Conservation (phyloP, 108 stramenopile genomes). For the Cyclostephanos invisitatus region DNA sequence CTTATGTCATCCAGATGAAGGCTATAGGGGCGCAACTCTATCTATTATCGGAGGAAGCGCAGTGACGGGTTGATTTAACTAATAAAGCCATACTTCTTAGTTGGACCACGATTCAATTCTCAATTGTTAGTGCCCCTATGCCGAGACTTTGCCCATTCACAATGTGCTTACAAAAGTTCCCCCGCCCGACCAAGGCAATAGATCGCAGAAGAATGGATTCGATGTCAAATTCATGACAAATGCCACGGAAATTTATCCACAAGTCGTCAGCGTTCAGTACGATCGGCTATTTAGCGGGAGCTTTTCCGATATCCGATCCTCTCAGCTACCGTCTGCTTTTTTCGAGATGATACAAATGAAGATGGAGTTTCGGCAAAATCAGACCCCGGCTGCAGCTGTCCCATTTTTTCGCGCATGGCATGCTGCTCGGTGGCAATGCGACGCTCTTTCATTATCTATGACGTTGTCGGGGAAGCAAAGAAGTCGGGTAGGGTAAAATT, state of each 20-base stretch:
- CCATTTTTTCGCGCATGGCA: conserved; percentile 12
- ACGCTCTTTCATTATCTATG: conserved; percentile 39
- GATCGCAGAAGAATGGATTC: too few relatives aligned
- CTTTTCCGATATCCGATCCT: conserved; percentile 37
- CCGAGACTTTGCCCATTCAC: too few relatives aligned
- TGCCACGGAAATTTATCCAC: not conserved
- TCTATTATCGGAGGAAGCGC: conserved; percentile 36
- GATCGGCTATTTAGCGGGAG: not conserved
- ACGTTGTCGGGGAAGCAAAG: not conserved
- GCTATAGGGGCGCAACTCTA: conserved; percentile 62
- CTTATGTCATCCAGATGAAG: conserved; percentile 79
- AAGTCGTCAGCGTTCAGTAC: not conserved
- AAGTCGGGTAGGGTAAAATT: not conserved
- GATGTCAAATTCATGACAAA: too few relatives aligned
- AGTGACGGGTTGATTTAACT: not conserved
- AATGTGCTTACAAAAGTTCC: too few relatives aligned
- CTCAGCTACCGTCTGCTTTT: conserved; percentile 31
- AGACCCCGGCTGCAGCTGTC: conserved; percentile 1
- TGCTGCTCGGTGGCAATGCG: conserved; percentile 29
- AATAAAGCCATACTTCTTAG: not conserved
- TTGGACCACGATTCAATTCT: not conserved
- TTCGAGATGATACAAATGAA: conserved; percentile 19
- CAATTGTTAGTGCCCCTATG: too few relatives aligned
- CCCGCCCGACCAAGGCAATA: too few relatives aligned
- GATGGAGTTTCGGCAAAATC: conserved; percentile 21